Evolutionary conservation across 169 alveolate genomes (phyloP).

Genomic region (Eimeria zaria): DNA sequence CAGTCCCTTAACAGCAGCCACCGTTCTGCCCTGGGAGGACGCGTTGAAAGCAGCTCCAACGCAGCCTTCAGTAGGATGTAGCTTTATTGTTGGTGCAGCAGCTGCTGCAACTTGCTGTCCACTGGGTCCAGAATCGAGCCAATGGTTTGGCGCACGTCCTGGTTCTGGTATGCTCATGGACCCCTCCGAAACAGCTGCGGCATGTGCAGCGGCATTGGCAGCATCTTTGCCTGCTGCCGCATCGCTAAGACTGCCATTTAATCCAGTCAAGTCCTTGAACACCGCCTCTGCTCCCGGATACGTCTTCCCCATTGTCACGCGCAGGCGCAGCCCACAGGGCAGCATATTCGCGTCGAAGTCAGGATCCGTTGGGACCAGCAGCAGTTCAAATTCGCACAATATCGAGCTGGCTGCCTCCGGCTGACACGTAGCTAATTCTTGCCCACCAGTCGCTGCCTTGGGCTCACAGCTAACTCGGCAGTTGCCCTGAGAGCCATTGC

Average conservation of each 20-base stretch:
- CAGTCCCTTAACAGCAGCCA: background rate
- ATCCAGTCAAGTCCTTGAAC: background rate
- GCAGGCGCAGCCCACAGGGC: conserved; percentile 48
- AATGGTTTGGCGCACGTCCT: background rate
- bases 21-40: background rate
- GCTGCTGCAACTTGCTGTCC: background rate
- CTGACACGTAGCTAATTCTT: background rate
- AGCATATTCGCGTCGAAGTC: conserved; percentile 23
- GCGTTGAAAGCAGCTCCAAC: background rate
- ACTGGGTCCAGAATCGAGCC: background rate
- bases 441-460: background rate
- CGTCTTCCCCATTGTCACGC: conserved; percentile 17
- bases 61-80: background rate
- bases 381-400: conserved; percentile 41
- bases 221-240: background rate
- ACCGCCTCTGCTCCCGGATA: conserved; percentile 55
- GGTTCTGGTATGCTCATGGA: background rate
- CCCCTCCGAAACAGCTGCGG: background rate
- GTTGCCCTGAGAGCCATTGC: background rate
- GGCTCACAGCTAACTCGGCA: background rate
- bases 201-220: background rate
- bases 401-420: background rate
- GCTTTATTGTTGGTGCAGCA: background rate
- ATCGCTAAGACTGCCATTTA: background rate
- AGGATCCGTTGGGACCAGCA: conserved; percentile 40